Base-by-base conservation (phyloP, 805 yeast genomes). In the Tetrapisispora phaffii region DNA sequence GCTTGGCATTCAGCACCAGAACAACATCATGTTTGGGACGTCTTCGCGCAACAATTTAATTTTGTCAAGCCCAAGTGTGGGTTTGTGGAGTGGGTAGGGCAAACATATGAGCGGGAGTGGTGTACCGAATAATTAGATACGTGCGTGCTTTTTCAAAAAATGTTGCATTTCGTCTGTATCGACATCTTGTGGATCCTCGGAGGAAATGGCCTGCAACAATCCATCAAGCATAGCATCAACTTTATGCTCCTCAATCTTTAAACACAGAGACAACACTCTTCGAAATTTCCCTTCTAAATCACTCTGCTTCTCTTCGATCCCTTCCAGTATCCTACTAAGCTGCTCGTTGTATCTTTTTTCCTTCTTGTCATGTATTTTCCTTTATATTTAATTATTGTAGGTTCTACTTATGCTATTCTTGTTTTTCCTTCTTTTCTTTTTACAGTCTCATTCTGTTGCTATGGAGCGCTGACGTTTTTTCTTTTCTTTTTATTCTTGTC, bases 151-250 rank as follows among this genome's bases (percentile, higher is more conserved):
- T 36, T 72, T 67, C 53, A 79, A 59, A 55, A 79, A 77, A 12
- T 77, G 79, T 33, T 33, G 35, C 35, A 33, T 33, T 47, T 62
- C 66, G 21, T 74, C 73, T 56, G 78, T 70, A 56, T 77, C 83
- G 32, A 78, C 76, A 48, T 77, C 82, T 49, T 76, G 83, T 1
- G 85, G 83, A 58, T 82, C 89, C 40, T 62, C 66, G 49, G 90
- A 83, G 50, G 89, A 95, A 6, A 90, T 96, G 17, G 96, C 96
- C 57, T 82, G 84, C 28, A 93, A 77, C 42, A 90, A 71, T 4
- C 90, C 95, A 51, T 85, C 93, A 41, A 90, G 71, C 54, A 93
- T 73, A 44, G 73, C 76, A 60, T 86, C 95, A 28, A 93, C 94
- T 50, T 80, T 82, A 44, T 75, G 76, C 44, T 83, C 85, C 39